Base-by-base conservation (phyloP, 2,329 filamentous ascomycete genomes). In the Beauveria australis region DNA sequence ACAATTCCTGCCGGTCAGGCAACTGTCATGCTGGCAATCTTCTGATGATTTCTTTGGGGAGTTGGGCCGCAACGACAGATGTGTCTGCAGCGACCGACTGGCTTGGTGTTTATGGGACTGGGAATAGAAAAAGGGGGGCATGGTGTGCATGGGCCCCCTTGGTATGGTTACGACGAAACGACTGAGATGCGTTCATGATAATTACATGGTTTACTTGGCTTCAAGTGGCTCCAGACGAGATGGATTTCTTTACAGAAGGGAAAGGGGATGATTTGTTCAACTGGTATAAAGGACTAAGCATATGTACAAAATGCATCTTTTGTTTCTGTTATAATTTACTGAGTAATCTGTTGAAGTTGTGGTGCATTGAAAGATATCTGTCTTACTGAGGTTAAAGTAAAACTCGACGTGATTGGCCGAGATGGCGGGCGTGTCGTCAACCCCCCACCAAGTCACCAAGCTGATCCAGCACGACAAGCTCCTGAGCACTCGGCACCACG, bases 121-220 rank as follows among this genome's bases (percentile, higher is more conserved):
- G 61, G 59, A 60, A 63, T 64, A 69, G 61, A 69, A 68, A 69
- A 69, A 64, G 63, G 55, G 55, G 62, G 64, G 59, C 49, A 60
- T 59, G 63, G 59, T 64, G 65, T 61, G 55, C 55, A 51, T 62
- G 49, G 57, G 52, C 63, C 61, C 54, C 61, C 49, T n/a, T 12
- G 41, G 49, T 33, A 59, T 48, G 55, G 49, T 70, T 66, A 70
- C 65, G 68, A 70, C 46, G 66, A 69, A 61, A 70, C 62, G 68
- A 70, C 67, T 64, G 62, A 55, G 51, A 66, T 63, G 62, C 53
- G 65, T 30, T 71, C 60, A 70, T 63, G 68, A 71, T 63, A 49
- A 59, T 53, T 53, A 59, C 54, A 59, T 53, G 41, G 53, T 37
- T 57, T 53, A 33, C 49, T 53, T 58, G 54, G 51, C 49, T 61